Conservation (phyloP, 2,329 filamentous ascomycete species). For the Rutstroemia sp. region DNA sequence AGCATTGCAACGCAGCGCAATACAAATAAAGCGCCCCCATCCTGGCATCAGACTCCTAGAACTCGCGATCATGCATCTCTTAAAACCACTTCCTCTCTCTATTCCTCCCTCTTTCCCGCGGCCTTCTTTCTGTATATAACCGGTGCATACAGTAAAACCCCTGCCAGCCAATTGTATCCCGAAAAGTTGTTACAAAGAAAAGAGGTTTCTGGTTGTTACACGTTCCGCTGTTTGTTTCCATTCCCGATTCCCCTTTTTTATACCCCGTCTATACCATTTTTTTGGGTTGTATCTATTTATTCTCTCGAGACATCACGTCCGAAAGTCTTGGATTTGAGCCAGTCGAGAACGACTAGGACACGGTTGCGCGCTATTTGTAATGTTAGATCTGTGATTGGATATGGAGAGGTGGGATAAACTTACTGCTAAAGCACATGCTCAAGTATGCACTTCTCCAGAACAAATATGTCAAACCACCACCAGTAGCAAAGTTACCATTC, state of each 20-base stretch:
- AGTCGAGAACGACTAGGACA: constrained; percentile 86
- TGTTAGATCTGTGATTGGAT: constrained; percentile 13
- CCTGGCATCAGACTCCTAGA: too few species aligned
- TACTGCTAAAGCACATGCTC: constrained; percentile 99
- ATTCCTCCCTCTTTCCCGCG: too few species aligned
- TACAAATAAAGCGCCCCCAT: too few species aligned
- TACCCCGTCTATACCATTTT: background rate
- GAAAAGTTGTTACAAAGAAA: too few species aligned
- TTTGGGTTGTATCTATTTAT: constrained; percentile 35
- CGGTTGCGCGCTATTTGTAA: constrained; percentile 70
- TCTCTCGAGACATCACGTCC: constrained; percentile 89
- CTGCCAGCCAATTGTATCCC: too few species aligned
- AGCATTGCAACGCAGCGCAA: too few species aligned
- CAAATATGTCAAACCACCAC: constrained; percentile 89
- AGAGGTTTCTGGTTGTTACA: too few species aligned
- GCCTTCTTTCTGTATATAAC: too few species aligned
- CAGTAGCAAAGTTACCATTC: constrained; percentile 90
- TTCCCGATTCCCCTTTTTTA: background rate
- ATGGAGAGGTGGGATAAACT: constrained; percentile 37
- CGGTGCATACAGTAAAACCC: too few species aligned
- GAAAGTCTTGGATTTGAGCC: constrained; percentile 95
- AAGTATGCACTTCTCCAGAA: constrained; percentile 98
- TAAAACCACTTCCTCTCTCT: too few species aligned
- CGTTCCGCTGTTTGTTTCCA: too few species aligned
- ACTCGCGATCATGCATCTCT: too few species aligned